phyloP scores from a whole-genome alignment of 305 asterid species.

The Rubia tinctorum region DNA sequence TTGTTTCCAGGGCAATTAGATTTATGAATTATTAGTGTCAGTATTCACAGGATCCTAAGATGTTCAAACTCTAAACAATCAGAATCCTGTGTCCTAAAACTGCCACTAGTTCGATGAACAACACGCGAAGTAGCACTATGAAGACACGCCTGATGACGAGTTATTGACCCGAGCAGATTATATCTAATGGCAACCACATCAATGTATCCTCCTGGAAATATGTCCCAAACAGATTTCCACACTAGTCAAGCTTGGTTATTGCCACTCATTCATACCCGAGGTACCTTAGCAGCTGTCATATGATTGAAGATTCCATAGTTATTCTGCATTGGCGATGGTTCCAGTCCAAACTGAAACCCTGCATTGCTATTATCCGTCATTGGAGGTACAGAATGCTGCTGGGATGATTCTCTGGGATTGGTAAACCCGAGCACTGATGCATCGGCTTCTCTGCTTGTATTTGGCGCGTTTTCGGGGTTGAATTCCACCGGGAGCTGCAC shows the following conservation, averaged over 20 bases:
- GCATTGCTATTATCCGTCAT: constrained; percentile 30
- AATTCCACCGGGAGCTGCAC: constrained; percentile 49
- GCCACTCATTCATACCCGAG: neutral
- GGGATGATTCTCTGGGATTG: constrained; percentile 33
- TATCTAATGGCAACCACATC: constrained; percentile 37
- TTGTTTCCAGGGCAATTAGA: constrained; percentile 18
- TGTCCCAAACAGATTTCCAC: constrained; percentile 45
- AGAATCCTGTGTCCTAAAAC: constrained; percentile 18
- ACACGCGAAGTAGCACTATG: constrained; percentile 27
- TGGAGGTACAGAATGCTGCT: constrained; percentile 40
- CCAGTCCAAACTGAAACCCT: constrained; percentile 38
- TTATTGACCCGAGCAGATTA: constrained; percentile 68
- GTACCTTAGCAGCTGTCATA: constrained; percentile 64
- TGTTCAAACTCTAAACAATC: constrained; percentile 23
- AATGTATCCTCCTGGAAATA: constrained; percentile 56
- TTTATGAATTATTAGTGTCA: constrained; percentile 17
- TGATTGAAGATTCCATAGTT: constrained; percentile 63
- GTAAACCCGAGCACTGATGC: constrained; percentile 36
- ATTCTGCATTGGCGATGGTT: constrained; percentile 41
- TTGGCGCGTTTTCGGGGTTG: constrained; percentile 45
- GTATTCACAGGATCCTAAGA: constrained; percentile 24
- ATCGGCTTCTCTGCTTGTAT: constrained; percentile 42
- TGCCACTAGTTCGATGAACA: constrained; percentile 23
- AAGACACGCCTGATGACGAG: constrained; percentile 72
- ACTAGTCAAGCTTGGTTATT: neutral